phyloP scores from a whole-genome alignment of 805 yeast genomes.

The Yarrowia yakushimensis region DNA sequence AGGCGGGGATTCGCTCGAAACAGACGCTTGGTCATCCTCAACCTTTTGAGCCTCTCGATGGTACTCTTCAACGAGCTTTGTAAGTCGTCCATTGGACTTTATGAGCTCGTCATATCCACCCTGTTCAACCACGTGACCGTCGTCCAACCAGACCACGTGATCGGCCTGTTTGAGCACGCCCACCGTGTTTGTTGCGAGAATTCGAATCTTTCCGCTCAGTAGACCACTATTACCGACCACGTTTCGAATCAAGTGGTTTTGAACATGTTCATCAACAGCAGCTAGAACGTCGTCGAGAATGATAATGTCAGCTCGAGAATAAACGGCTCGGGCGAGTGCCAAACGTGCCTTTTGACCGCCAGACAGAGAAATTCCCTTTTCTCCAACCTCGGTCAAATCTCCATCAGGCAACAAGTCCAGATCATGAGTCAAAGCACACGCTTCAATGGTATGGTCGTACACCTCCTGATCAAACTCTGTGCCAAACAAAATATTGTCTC shows the following conservation, averaged over 20 bases:
- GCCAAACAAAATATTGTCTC: conserved; percentile 74
- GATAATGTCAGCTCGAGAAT: conserved; percentile 60
- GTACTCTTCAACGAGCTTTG: background rate
- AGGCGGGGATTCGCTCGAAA: background rate
- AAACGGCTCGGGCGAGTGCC: conserved; percentile 76
- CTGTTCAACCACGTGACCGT: conserved; percentile 56
- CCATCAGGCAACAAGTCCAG: conserved; percentile 66
- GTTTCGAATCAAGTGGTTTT: conserved; percentile 65
- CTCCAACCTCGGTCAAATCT: conserved; percentile 81
- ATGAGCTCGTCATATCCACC: conserved; percentile 59
- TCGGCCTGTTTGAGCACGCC: conserved; percentile 67
- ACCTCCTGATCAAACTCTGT: conserved; percentile 45
- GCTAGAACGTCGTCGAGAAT: conserved; percentile 77
- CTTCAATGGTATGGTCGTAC: conserved; percentile 54
- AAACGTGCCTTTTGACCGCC: conserved; percentile 92
- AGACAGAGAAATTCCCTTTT: conserved; percentile 79
- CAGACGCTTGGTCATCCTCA: background rate
- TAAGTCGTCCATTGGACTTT: background rate
- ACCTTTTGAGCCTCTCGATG: background rate
- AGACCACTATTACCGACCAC: conserved; percentile 62
- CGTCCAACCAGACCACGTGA: conserved; percentile 57
- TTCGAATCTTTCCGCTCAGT: conserved; percentile 56
- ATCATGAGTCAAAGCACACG: conserved; percentile 67
- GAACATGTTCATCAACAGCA: conserved; percentile 88
- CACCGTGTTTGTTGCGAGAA: conserved; percentile 82